These are phyloP conservation scores for Leccinum truebloodii DNA, from an alignment of 768 basidiomycete species.

Conservation along the genomic window DNA sequence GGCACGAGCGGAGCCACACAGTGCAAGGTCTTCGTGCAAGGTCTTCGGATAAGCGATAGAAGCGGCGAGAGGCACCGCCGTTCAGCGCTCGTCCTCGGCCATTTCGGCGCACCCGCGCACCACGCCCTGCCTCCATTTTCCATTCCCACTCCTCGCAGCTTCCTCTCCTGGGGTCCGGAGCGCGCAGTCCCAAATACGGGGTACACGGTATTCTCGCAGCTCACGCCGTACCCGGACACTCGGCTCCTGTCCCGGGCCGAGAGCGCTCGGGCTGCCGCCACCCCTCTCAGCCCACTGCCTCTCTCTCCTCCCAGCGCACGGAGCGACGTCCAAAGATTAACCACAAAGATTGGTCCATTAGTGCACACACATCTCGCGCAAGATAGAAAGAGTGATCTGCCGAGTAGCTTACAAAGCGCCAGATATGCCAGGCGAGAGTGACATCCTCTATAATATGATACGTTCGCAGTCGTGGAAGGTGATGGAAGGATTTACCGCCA, in stretches of 20 bases:
- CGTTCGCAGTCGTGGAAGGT: constrained; percentile 7
- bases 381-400: not conserved
- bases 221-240: not conserved
- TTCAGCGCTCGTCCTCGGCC: no score
- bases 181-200: not conserved
- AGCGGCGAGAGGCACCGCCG: not conserved
- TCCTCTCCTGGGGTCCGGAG: not conserved
- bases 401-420: not conserved
- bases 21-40: no score
- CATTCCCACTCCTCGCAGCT: no score
- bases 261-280: no score
- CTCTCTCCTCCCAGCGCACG: not conserved
- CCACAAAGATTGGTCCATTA: constrained; percentile 4
- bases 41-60: not conserved
- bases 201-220: not conserved
- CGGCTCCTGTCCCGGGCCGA: no score
- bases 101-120: no score
- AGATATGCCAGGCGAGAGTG: no score
- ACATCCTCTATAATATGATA: not conserved
- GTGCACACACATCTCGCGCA: constrained; percentile 9
- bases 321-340: not conserved
- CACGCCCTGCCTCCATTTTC: not conserved
- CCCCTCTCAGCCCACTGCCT: not conserved
- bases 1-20: no score
- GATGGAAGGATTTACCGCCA: not conserved